These are phyloP conservation scores for Yamadazyma aaseri DNA, from an alignment of 1,139 yeast species.

Conservation along the genomic window DNA sequence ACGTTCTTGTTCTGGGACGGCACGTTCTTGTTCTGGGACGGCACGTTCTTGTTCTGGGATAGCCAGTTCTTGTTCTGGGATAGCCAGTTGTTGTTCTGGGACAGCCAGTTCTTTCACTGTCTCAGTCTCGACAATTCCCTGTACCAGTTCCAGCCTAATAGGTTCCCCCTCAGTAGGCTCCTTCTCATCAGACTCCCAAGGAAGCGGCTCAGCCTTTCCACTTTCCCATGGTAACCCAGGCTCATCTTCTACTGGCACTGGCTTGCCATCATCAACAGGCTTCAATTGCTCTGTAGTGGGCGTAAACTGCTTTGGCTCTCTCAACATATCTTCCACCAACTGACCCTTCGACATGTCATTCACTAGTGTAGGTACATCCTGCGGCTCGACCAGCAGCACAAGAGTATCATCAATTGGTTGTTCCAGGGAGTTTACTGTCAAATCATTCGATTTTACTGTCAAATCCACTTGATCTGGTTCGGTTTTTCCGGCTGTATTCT, in stretches of 20 bases:
- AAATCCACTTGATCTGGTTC: too few species aligned
- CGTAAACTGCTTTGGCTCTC: constrained; percentile 4
- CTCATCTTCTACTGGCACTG: too few species aligned
- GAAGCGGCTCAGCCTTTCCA: background rate
- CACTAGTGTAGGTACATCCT: background rate
- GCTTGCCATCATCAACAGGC: constrained; percentile 1
- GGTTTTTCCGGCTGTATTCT: too few species aligned
- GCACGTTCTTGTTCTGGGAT: too few species aligned
- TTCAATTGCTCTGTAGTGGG: constrained; percentile 9
- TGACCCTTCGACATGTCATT: background rate
- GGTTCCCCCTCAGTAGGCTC: background rate
- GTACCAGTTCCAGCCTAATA: background rate
- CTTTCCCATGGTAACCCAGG: background rate
- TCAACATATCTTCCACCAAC: background rate
- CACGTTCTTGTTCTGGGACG: too few species aligned
- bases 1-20: too few species aligned
- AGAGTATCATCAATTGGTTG: too few species aligned
- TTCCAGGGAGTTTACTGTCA: too few species aligned
- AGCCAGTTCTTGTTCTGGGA: too few species aligned
- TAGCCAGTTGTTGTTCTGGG: too few species aligned
- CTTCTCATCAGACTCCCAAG: constrained; percentile 1
- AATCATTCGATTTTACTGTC: too few species aligned
- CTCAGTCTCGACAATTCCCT: background rate
- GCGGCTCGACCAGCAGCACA: too few species aligned
- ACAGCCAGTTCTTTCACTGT: background rate